Conservation (phyloP, 83 land plant species). For the Picea mariana region DNA sequence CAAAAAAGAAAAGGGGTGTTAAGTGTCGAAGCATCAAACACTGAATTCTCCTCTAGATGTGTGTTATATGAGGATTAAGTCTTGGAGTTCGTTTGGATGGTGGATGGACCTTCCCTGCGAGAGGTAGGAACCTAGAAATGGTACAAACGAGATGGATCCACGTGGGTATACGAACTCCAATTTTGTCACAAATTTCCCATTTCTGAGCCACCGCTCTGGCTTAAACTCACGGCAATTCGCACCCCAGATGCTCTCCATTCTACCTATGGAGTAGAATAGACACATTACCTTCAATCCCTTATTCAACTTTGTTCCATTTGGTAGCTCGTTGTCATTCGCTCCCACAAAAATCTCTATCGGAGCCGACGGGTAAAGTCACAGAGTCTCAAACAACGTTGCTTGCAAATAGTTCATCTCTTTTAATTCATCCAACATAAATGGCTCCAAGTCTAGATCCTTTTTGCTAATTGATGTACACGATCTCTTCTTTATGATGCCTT, state of each 20-base stretch:
- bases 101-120: too few relatives aligned
- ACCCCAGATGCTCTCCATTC: constrained; percentile 40
- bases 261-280: constrained; percentile 32
- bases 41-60: too few relatives aligned
- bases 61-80: too few relatives aligned
- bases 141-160: too few relatives aligned
- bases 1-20: too few relatives aligned
- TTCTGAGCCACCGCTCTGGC: constrained; percentile 27
- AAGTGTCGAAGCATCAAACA: too few relatives aligned
- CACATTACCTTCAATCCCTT: neutral
- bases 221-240: constrained; percentile 28
- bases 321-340: neutral
- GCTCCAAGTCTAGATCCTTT: neutral
- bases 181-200: too few relatives aligned
- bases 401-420: constrained; percentile 16
- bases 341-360: neutral
- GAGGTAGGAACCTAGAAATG: too few relatives aligned
- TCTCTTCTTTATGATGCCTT: too few relatives aligned
- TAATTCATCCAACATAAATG: neutral
- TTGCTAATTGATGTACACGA: too few relatives aligned
- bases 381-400: constrained; percentile 10
- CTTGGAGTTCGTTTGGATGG: too few relatives aligned
- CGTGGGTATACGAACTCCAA: too few relatives aligned
- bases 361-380: constrained; percentile 14
- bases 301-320: constrained; percentile 6